Evolutionary conservation across 169 alveolate species (phyloP).

Genomic region (Plasmodium ovale): DNA sequence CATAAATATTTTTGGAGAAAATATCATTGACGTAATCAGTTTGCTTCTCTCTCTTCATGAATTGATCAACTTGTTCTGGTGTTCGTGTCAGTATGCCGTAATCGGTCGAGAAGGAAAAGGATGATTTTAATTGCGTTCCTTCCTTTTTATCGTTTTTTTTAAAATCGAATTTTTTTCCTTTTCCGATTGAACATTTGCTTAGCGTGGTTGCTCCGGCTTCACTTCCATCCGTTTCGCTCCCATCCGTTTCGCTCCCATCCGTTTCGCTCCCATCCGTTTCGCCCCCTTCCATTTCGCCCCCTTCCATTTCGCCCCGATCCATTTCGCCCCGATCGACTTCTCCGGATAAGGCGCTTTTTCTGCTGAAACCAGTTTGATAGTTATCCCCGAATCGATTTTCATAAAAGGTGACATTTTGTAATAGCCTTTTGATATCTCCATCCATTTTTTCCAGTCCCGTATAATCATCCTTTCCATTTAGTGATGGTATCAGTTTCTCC

Average conservation of each 20-base stretch:
- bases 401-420: slow-evolving; percentile 4
- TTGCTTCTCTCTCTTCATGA: not conserved
- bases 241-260: not conserved
- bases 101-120: not conserved
- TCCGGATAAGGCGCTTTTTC: not conserved
- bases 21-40: not conserved
- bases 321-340: not conserved
- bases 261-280: not conserved
- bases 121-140: not conserved
- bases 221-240: not conserved
- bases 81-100: not conserved
- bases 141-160: not conserved
- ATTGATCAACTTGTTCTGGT: not conserved
- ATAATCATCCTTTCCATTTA: not conserved
- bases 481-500: not conserved
- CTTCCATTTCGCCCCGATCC: not conserved
- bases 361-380: not conserved
- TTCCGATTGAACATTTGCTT: not conserved
- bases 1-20: slow-evolving; percentile 11
- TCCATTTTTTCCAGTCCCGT: slow-evolving; percentile 2
- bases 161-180: not conserved
- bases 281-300: not conserved
- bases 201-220: not conserved
- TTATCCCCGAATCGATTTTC: not conserved
- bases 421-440: not conserved